Base-by-base conservation (phyloP, 2,329 filamentous ascomycete genomes). In the Colletotrichum lini region DNA sequence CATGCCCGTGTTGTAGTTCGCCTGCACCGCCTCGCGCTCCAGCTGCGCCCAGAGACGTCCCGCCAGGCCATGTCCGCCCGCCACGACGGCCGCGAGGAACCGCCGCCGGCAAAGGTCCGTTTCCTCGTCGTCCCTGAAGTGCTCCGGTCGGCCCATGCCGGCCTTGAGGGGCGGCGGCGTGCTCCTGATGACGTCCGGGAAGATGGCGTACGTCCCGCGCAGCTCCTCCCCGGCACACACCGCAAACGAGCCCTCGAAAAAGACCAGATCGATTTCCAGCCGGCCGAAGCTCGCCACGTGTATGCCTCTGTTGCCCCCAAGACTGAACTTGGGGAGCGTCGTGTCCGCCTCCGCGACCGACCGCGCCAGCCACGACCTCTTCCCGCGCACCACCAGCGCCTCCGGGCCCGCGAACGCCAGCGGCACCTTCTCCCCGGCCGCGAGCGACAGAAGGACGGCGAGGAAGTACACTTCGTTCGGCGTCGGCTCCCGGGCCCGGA, bases 1-100 rank as follows among this genome's bases (percentile, higher is more conserved):
- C 0, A 57, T 57, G 26, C 65, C 65, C 21, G 58, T 57, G 44
- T 68, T 64, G 35, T 68, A 68, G 2, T 56, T 63, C 58, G 21
- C 42, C 35, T 23, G 26, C 21, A 68, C 53, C 21, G 63, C 65
- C 2, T 68, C 58, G 8, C 44, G 47, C 7, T 68, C 10, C 2
- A 68, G 65, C 35, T 68, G 65, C 1, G 9, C 13, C 59, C 59
- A 68, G 8, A 68, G 52, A 18, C 65, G 59, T 4, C 21, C 4
- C 21, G 44, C 42, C 12, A 68, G 44, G 13, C 42, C 10, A 6
- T 44, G 9, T 0, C 65, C 65, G 13, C 42, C 50, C 4, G 52
- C 50, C 2, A 64, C 3, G 4, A 58, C 52, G 15, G 59, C 59
- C 6, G 65, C 65, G 9, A 68, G 15, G 30, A 68, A 64, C 8